Evolutionary conservation across 371 early-diverging fungal genomes (phyloP), one percentile per base, ranked within the genome.

Genomic region (Smittium culicis): DNA sequence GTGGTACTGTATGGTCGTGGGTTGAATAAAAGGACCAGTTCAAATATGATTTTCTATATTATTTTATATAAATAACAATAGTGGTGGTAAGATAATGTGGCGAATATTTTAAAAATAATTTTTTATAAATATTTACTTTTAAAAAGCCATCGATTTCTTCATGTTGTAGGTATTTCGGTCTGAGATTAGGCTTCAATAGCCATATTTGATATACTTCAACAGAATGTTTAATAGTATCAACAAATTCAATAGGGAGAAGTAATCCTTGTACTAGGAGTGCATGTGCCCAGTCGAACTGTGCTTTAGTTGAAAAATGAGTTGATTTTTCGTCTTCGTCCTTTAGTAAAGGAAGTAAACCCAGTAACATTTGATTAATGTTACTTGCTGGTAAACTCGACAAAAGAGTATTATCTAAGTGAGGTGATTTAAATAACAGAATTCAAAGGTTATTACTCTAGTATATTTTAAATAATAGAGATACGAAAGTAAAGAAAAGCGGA

Each of bases 1-100:
- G 65, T 64, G 34, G 65, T 29, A 35, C 54, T 45, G 65, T 64
- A 64, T 25, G 65, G 65, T 16, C 65, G 3, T 35, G 65, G 65
- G n/a, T 3, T 16, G 34, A 35, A 64, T 27, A 64, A 64, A 11
- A 64, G 54, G 24, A 45, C 24, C 35, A 64, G 17, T 30, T 35
- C 54, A 8, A 63, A 32, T 32, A 32, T 32, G 5, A 63, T 24
- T 32, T 63, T 63, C 63, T 63, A 63, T 14, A 29, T 59, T 16
- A 27, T 59, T 27, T 27, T 59, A 11, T 29, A 11, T 59, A 27
- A 59, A 27, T 11, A 59, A 31, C 5, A 29, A 14, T 59, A 59
- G n/a, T 5, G 27, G 45, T 45, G n/a, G n/a, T n/a, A n/a, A n/a
- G n/a, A n/a, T n/a, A n/a, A n/a, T n/a, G n/a, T n/a, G n/a, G n/a